These are phyloP conservation scores for Waitea zeae DNA, from an alignment of 1,284 basidiomycete genomes.

Conservation along the genomic window DNA sequence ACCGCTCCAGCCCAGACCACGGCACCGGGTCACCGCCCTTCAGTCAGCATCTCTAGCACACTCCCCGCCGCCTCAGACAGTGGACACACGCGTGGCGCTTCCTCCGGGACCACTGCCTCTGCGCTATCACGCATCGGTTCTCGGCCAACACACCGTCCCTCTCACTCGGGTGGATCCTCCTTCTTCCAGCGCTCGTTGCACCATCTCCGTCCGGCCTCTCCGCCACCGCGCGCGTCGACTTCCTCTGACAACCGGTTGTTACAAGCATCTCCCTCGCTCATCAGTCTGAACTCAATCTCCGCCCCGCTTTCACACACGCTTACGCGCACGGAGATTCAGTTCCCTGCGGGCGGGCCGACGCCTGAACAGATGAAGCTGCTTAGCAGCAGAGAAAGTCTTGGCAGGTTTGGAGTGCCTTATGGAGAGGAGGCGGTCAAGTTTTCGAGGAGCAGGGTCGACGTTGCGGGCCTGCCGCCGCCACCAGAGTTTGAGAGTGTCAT, in stretches of 20 bases:
- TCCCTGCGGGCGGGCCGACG: conserved; percentile 29
- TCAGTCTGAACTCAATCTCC: conserved; percentile 28
- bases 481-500: conserved; percentile 16
- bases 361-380: conserved; percentile 34
- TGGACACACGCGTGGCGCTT: background rate
- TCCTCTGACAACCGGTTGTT: conserved; percentile 7
- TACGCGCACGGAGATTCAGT: conserved; percentile 27
- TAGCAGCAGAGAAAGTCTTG: conserved; percentile 25
- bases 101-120: background rate
- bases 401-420: conserved; percentile 31
- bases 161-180: conserved; percentile 5
- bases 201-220: too few species aligned
- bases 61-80: background rate
- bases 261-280: conserved; percentile 18
- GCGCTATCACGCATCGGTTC: background rate
- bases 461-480: conserved; percentile 16
- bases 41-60: background rate
- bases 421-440: conserved; percentile 28
- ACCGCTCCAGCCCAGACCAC: background rate
- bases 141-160: background rate
- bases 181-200: conserved; percentile 10
- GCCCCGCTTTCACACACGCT: conserved; percentile 31
- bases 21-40: background rate
- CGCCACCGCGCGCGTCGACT: too few species aligned
- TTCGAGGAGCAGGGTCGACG: too few species aligned